Conservation (phyloP, 805 yeast genomes). For the Saccharomycopsis sp. region DNA sequence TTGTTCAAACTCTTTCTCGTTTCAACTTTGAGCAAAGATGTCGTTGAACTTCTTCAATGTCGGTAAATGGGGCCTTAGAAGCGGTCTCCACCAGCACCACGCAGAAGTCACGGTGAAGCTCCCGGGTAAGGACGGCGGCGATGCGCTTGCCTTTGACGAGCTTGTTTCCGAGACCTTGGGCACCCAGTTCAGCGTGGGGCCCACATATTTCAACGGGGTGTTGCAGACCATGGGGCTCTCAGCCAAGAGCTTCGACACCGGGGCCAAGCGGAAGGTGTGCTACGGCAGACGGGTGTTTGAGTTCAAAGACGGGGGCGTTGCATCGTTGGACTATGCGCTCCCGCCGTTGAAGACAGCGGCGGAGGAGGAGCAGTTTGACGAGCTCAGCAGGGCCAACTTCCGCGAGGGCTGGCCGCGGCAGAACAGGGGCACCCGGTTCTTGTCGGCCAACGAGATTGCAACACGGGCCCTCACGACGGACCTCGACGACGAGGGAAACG, state of each 20-base stretch:
- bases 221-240: conserved; percentile 70
- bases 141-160: conserved; percentile 23
- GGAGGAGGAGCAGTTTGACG: conserved; percentile 27
- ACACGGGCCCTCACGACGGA: conserved; percentile 24
- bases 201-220: conserved; percentile 66
- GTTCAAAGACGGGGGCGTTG: conserved; percentile 59
- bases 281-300: conserved; percentile 64
- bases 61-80: conserved; percentile 27
- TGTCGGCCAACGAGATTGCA: conserved; percentile 37
- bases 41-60: conserved; percentile 13
- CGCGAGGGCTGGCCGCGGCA: conserved; percentile 50
- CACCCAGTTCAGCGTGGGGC: conserved; percentile 42
- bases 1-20: too few relatives aligned
- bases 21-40: too few relatives aligned
- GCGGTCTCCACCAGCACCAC: conserved; percentile 27
- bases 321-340: conserved; percentile 67
- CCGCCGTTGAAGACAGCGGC: conserved; percentile 27
- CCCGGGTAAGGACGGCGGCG: conserved; percentile 23
- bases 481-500: conserved; percentile 38
- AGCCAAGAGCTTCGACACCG: conserved; percentile 34
- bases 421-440: conserved; percentile 61
- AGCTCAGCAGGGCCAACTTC: conserved; percentile 32
- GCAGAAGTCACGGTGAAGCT: conserved; percentile 30
- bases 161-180: conserved; percentile 21
- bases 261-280: conserved; percentile 45